Conservation (phyloP, 257 asterid species). For the Thymus mandschuricus region DNA sequence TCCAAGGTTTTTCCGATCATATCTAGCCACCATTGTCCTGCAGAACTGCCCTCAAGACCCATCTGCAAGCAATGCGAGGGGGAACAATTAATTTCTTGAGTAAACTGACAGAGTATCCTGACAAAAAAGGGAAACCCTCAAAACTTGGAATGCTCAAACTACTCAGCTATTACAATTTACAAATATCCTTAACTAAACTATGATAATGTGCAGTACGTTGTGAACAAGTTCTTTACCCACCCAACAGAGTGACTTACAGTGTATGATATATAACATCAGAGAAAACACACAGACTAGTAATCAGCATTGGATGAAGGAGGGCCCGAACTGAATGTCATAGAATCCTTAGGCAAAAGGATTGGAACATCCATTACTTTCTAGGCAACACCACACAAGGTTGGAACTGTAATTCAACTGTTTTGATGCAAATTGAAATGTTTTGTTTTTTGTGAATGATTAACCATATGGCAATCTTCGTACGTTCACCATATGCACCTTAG, state of each 20-base stretch:
- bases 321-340: not conserved
- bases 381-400: not conserved
- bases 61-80: conserved; percentile 59
- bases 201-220: not conserved
- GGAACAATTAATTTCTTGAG: conserved; percentile 10
- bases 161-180: not conserved
- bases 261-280: not conserved
- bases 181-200: conserved; percentile 4
- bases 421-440: not conserved
- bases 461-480: not conserved
- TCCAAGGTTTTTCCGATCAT: conserved; percentile 91
- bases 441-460: conserved; percentile 5
- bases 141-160: not conserved
- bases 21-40: conserved; percentile 98
- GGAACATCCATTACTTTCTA: conserved; percentile 8
- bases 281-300: not conserved
- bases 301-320: not conserved
- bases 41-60: conserved; percentile 97
- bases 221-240: not conserved
- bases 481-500: conserved; percentile 17
- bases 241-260: not conserved
- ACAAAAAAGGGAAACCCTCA: not conserved
- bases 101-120: conserved; percentile 1
- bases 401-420: not conserved
- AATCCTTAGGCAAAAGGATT: not conserved